Conservation (phyloP, 192 early-diverging fungal species). For the Backusella parvicylindrica region DNA sequence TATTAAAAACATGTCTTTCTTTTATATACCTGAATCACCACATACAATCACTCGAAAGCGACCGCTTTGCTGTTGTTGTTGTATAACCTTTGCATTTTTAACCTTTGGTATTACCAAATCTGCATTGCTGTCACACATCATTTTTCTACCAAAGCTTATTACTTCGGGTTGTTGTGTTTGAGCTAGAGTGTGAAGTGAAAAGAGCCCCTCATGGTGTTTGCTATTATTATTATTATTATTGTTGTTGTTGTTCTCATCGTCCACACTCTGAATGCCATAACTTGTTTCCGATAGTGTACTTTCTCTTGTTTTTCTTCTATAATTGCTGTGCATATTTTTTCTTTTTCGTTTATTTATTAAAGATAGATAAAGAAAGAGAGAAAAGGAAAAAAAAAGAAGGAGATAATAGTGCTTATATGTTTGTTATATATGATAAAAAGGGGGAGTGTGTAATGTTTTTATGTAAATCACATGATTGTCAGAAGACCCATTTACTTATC, state of each 20-base stretch:
- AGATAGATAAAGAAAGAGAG: background rate
- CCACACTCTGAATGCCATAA: background rate
- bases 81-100: background rate
- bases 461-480: slow-evolving; percentile 1
- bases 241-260: slow-evolving; percentile 2
- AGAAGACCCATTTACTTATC: background rate
- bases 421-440: background rate
- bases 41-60: slow-evolving; percentile 25
- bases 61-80: slow-evolving; percentile 1
- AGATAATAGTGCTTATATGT: background rate
- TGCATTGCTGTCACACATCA: slow-evolving; percentile 5
- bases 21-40: slow-evolving; percentile 32
- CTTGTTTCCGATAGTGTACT: background rate
- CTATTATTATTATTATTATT: no score
- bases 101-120: slow-evolving; percentile 17
- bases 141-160: slow-evolving; percentile 1
- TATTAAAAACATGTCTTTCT: background rate
- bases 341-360: background rate
- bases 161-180: background rate
- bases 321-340: background rate
- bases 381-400: background rate
- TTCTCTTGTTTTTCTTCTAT: background rate
- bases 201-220: background rate
- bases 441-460: background rate
- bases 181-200: background rate